Conservation (phyloP, 2,329 filamentous ascomycete species). For the Alternaria burnsii region DNA sequence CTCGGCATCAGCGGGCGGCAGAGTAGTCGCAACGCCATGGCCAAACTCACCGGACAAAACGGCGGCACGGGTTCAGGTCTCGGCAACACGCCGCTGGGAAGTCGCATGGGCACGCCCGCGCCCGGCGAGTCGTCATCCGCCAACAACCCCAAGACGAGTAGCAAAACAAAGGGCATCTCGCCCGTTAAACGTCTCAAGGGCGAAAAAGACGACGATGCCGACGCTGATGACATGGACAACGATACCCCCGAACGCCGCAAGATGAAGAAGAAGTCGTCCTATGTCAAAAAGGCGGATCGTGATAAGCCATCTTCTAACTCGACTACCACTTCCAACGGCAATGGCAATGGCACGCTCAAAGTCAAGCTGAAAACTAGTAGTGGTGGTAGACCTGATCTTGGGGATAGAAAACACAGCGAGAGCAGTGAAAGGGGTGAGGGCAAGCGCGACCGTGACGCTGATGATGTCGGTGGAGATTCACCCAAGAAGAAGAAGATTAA, state of each 20-base stretch:
- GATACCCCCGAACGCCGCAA: slow-evolving; percentile 54
- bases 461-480: slow-evolving; percentile 39
- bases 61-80: slow-evolving; percentile 51
- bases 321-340: neutral
- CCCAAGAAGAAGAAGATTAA: slow-evolving; percentile 52
- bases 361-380: slow-evolving; percentile 47
- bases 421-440: slow-evolving; percentile 41
- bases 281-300: slow-evolving; percentile 52
- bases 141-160: slow-evolving; percentile 37
- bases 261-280: slow-evolving; percentile 58
- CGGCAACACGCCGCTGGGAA: slow-evolving; percentile 55
- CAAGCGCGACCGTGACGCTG: slow-evolving; percentile 47
- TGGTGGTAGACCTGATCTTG: slow-evolving; percentile 26
- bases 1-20: slow-evolving; percentile 65
- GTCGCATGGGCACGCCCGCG: slow-evolving; percentile 52
- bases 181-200: slow-evolving; percentile 40
- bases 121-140: slow-evolving; percentile 33
- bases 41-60: slow-evolving; percentile 52
- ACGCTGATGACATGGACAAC: slow-evolving; percentile 52
- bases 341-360: slow-evolving; percentile 29
- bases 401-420: slow-evolving; percentile 41
- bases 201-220: slow-evolving; percentile 29
- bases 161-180: slow-evolving; percentile 21
- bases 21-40: slow-evolving; percentile 60
- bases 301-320: slow-evolving; percentile 24